Evolutionary conservation across 139 green algal genomes (phyloP), one percentile per base, ranked within the genome.

Genomic region (Micractinium sp.): DNA sequence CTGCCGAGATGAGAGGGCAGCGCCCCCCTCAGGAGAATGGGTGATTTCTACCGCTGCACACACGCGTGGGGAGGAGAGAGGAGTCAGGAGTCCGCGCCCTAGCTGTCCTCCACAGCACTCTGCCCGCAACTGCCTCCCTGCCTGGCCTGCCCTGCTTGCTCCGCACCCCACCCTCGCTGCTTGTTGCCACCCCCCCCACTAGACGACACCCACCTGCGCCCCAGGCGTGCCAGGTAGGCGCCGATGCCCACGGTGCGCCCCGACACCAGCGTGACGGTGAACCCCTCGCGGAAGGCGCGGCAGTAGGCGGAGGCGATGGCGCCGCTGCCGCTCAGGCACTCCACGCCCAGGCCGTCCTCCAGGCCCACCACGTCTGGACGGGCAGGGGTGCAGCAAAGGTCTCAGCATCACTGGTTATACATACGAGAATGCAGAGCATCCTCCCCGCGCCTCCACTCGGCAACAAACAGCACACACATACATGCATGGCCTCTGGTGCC

Each of bases 221-320:
- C 98, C 47, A 99, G 94, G 25, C 98, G 96, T 0, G 96, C 96
- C 56, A 99, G 94, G 94, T 99, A 99, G 23, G 98, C 98, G 53
- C 98, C 98, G 78, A 99, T 99, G 86, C 98, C 98, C 2, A 99
- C 98, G 0, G 95, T 98, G 81, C 98, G 93, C 20, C 98, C 98
- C 29, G 92, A 95, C 33, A 99, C 97, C 60, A 98, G 93, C 2
- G 96, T 99, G 41, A 99, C 89, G 19, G 98, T 99, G 93, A 99
- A 99, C 77, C 97, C 97, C 89, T 99, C 95, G 23, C 91, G 41
- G 89, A 96, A 98, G 9, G 96, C 96, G 15, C 91, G 78, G 0
- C 85, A 86, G 85, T 95, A 98, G 56, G 94, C 88, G 20, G 91
- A 93, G 41, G 97, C 98, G 89, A 99, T 99, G 81, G 97, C 95